These are phyloP conservation scores for Borealophlyctis nickersoniae DNA, from an alignment of 192 early-diverging fungal species.

Conservation along the genomic window DNA sequence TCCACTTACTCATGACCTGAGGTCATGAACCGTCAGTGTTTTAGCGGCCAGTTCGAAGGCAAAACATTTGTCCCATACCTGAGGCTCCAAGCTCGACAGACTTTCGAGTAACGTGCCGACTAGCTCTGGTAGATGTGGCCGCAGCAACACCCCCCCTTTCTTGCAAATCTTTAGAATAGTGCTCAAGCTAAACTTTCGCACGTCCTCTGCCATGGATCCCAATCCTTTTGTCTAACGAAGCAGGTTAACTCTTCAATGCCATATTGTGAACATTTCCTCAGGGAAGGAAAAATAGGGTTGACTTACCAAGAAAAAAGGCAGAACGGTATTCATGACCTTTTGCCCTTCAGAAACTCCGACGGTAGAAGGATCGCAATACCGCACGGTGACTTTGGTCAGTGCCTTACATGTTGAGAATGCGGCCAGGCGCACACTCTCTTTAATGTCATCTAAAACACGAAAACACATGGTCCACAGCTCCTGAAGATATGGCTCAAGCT, in stretches of 20 bases:
- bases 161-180: slow-evolving; percentile 83
- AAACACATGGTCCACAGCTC: slow-evolving; percentile 89
- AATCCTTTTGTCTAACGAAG: slow-evolving; percentile 65
- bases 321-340: slow-evolving; percentile 74
- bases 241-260: too few species aligned
- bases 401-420: slow-evolving; percentile 78
- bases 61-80: slow-evolving; percentile 52
- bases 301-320: slow-evolving; percentile 79
- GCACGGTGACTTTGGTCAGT: slow-evolving; percentile 76
- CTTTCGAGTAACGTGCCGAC: slow-evolving; percentile 78
- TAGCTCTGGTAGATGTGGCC: slow-evolving; percentile 69
- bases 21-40: background rate
- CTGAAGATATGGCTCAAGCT: slow-evolving; percentile 74
- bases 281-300: background rate
- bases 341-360: slow-evolving; percentile 59
- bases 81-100: slow-evolving; percentile 72
- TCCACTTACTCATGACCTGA: background rate
- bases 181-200: slow-evolving; percentile 74
- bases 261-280: background rate
- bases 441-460: slow-evolving; percentile 89
- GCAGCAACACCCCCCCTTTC: slow-evolving; percentile 68
- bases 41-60: slow-evolving; percentile 4
- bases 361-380: slow-evolving; percentile 74
- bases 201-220: slow-evolving; percentile 78
- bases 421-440: slow-evolving; percentile 81